A percentile compares a stretch with the other conserved stretches of the same genome.
These are phyloP conservation scores for Pseudognaphalium luteoalbum DNA, from an alignment of 129 eudicot species.

Conservation along the genomic window DNA sequence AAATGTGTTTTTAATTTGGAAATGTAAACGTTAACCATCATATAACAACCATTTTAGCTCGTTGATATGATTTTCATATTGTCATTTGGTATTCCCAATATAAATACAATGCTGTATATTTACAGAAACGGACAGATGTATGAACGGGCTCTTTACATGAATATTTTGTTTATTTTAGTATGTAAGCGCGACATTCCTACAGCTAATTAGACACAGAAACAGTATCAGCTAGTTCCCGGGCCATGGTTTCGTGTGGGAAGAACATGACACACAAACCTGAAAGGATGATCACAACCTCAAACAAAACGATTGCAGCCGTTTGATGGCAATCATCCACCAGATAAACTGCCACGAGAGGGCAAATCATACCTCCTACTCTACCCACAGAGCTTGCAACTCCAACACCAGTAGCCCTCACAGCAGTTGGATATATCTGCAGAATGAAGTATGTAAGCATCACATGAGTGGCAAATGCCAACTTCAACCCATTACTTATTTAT, in stretches of 20 bases:
- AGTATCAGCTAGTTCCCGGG: slow-evolving; percentile 38
- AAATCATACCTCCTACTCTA: slow-evolving; percentile 64
- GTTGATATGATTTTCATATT: not conserved
- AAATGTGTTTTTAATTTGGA: not conserved
- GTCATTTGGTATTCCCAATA: not conserved
- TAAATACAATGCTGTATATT: not conserved
- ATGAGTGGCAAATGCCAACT: not conserved
- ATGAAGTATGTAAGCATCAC: slow-evolving; percentile 2
- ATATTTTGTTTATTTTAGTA: not conserved
- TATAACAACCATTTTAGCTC: not conserved
- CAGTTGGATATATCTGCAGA: slow-evolving; percentile 67
- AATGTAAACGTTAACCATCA: not conserved
- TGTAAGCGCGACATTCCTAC: not conserved
- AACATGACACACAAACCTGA: slow-evolving; percentile 52
- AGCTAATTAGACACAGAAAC: slow-evolving; percentile 25
- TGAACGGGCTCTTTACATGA: slow-evolving; percentile 2
- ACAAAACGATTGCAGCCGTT: slow-evolving; percentile 52
- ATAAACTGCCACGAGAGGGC: slow-evolving; percentile 63
- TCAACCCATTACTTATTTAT: not conserved
- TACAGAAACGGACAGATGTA: slow-evolving; percentile 1
- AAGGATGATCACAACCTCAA: slow-evolving; percentile 52
- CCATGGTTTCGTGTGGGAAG: slow-evolving; percentile 68
- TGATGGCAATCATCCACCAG: slow-evolving; percentile 57
- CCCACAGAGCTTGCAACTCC: slow-evolving; percentile 68
- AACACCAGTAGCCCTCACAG: slow-evolving; percentile 66